Evolutionary conservation across 495 filamentous ascomycete species (phyloP).

Genomic region (Hypomontagnella monticulosa): DNA sequence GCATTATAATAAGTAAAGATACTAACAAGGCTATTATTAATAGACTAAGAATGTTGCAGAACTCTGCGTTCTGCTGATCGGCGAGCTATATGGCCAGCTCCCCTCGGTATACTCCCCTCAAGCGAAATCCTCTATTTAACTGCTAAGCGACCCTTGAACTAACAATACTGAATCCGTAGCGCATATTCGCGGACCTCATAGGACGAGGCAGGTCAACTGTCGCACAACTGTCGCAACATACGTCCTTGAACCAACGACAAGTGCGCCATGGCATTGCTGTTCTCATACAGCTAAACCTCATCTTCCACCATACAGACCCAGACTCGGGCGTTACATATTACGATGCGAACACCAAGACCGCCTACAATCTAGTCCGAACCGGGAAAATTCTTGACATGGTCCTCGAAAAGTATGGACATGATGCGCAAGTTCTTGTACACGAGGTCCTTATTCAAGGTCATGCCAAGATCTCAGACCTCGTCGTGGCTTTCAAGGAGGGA

Average conservation of each 20-base stretch:
- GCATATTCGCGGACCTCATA: slow-evolving; percentile 82
- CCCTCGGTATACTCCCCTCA: slow-evolving; percentile 74
- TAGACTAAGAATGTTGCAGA: slow-evolving; percentile 72
- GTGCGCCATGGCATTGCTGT: slow-evolving; percentile 81
- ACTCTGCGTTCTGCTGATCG: slow-evolving; percentile 88
- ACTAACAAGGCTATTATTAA: slow-evolving; percentile 25
- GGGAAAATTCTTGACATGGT: slow-evolving; percentile 84
- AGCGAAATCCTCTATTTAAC: background rate
- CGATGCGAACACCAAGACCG: slow-evolving; percentile 75
- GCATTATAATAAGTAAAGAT: slow-evolving; percentile 1
- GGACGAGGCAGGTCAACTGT: slow-evolving; percentile 79
- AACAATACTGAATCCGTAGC: slow-evolving; percentile 52
- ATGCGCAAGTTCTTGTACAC: slow-evolving; percentile 75
- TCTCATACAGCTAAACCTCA: slow-evolving; percentile 87
- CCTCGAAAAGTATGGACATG: slow-evolving; percentile 72
- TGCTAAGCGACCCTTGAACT: slow-evolving; percentile 4
- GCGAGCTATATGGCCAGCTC: slow-evolving; percentile 88
- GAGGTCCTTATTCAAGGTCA: slow-evolving; percentile 82
- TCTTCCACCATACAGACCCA: slow-evolving; percentile 74
- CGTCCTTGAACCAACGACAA: slow-evolving; percentile 71
- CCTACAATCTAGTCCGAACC: slow-evolving; percentile 80
- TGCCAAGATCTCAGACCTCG: slow-evolving; percentile 74
- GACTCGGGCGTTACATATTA: slow-evolving; percentile 75
- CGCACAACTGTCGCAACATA: slow-evolving; percentile 70
- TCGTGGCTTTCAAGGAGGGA: slow-evolving; percentile 53